These are phyloP conservation scores for Zygosaccharomyces pseudobailii DNA, from an alignment of 1,139 yeast genomes.

Conservation along the genomic window DNA sequence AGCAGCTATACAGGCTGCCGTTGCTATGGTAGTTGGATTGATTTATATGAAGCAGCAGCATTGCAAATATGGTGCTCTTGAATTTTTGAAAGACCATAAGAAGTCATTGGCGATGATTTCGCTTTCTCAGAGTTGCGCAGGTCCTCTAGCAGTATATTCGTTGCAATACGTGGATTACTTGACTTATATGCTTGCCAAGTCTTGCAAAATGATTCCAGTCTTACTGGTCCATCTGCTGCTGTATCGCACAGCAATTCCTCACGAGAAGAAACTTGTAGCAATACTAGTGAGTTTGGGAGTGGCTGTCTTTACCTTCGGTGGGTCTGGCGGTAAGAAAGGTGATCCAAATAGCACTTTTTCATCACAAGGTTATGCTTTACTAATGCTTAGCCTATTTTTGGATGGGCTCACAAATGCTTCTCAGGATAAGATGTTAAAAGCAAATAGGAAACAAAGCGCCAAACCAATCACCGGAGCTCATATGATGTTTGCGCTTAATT, in stretches of 20 bases:
- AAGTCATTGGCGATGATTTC: conserved; percentile 59
- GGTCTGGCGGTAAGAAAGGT: conserved; percentile 27
- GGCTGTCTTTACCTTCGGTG: conserved; percentile 58
- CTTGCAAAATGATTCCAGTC: conserved; percentile 91
- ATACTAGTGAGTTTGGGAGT: conserved; percentile 76
- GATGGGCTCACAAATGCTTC: conserved; percentile 94
- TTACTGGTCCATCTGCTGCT: conserved; percentile 75
- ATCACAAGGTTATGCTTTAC: conserved; percentile 54
- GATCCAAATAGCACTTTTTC: conserved; percentile 28
- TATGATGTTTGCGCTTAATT: conserved; percentile 78
- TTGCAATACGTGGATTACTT: conserved; percentile 80
- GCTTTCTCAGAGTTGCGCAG: conserved; percentile 70
- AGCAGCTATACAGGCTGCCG: conserved; percentile 65
- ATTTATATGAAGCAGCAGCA: conserved; percentile 46
- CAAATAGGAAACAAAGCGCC: conserved; percentile 42
- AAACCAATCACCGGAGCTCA: conserved; percentile 66
- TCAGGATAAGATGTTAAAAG: conserved; percentile 75
- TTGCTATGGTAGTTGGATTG: conserved; percentile 68
- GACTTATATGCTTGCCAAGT: conserved; percentile 79
- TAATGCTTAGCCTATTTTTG: conserved; percentile 60
- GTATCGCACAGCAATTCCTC: conserved; percentile 69
- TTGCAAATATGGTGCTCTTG: conserved; percentile 18
- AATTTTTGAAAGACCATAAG: conserved; percentile 28
- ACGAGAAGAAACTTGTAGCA: conserved; percentile 75
- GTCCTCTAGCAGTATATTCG: conserved; percentile 75